Evolutionary conservation across 116 monocot genomes (phyloP).

Genomic region (Papilionanthe hybrid): DNA sequence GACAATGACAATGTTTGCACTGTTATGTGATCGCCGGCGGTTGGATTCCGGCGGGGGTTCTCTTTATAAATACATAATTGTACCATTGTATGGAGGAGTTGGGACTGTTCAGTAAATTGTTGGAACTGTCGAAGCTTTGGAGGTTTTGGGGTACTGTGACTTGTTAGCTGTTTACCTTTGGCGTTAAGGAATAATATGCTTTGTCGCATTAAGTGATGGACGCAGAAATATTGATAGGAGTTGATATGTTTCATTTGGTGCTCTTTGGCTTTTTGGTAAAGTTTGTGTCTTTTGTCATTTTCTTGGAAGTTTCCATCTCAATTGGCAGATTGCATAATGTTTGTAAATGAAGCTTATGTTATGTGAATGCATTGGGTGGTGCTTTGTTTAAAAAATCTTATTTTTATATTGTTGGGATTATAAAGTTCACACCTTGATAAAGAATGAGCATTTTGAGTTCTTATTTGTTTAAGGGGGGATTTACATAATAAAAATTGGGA

Average conservation of each 20-base stretch:
- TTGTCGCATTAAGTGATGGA: background rate
- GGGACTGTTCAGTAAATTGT: no score
- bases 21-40: constrained; percentile 22
- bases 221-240: background rate
- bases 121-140: no score
- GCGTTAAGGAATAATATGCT: constrained; percentile 1
- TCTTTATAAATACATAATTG: no score
- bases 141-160: background rate
- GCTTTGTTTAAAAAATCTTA: no score
- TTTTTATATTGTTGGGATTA: no score
- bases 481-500: no score
- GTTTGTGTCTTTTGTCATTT: background rate
- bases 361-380: no score
- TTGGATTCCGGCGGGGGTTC: background rate
- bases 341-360: background rate
- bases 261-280: background rate
- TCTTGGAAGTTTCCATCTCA: background rate
- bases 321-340: background rate
- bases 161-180: background rate
- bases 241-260: background rate
- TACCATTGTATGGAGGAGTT: no score
- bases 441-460: no score
- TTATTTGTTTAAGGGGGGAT: no score
- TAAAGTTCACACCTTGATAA: no score
- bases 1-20: constrained; percentile 38